Percentiles rank a stretch among this genome's conserved stretches.
phyloP scores from a whole-genome alignment of 192 early-diverging fungal species.

The Backusella sp. region DNA sequence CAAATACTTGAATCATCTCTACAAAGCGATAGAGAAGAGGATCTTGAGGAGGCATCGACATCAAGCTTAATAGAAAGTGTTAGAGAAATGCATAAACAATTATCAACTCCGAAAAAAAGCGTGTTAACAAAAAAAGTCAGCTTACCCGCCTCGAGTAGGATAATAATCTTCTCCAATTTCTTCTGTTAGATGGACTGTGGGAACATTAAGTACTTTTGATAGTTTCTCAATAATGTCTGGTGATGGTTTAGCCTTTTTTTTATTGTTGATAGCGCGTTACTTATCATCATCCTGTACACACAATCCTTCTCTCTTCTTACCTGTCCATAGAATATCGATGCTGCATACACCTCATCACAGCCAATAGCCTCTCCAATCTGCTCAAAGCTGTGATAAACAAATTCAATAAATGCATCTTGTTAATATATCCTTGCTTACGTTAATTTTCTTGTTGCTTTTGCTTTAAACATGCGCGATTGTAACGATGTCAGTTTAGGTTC shows the following conservation, averaged over 20 bases:
- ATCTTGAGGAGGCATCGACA: constrained; percentile 41
- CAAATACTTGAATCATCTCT: constrained; percentile 46
- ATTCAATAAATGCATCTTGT: not conserved
- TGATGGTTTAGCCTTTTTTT: constrained; percentile 39
- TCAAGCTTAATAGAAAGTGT: constrained; percentile 20
- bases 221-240: constrained; percentile 33
- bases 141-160: constrained; percentile 43
- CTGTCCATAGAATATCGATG: constrained; percentile 68
- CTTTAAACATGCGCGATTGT: constrained; percentile 25
- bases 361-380: constrained; percentile 51
- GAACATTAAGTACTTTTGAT: constrained; percentile 32
- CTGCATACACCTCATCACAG: constrained; percentile 66
- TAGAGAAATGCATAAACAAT: not conserved
- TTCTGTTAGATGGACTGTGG: constrained; percentile 31
- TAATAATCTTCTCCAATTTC: constrained; percentile 33
- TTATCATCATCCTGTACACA: not conserved
- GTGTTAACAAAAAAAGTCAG: not conserved
- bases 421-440: constrained; percentile 14
- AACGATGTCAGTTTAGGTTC: constrained; percentile 27
- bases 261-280: not conserved
- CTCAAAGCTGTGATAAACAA: constrained; percentile 46
- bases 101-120: not conserved
- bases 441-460: constrained; percentile 32
- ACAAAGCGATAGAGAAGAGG: constrained; percentile 45
- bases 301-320: constrained; percentile 22